Conservation (phyloP, 306 rosid species). For the Vicia villosa region DNA sequence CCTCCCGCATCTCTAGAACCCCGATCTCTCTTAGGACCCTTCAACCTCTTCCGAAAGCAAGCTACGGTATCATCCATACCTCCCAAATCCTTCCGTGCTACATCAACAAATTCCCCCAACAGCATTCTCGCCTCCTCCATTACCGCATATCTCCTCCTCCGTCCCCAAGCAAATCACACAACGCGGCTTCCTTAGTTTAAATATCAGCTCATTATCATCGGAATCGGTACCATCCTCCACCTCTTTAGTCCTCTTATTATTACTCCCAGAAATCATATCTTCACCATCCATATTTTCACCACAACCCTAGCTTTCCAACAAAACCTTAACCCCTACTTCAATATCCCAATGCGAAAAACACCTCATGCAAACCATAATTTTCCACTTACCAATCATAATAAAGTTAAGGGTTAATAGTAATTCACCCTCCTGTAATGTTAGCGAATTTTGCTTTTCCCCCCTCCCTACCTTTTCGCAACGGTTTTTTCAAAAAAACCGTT, state of each 20-base stretch:
- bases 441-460: too few relatives aligned
- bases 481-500: too few relatives aligned
- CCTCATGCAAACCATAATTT: background rate
- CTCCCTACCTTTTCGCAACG: too few relatives aligned
- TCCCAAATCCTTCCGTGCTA: constrained; percentile 56
- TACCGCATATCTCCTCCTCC: constrained; percentile 36
- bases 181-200: constrained; percentile 55
- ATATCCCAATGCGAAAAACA: background rate
- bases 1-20: constrained; percentile 45
- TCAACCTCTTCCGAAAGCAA: constrained; percentile 86
- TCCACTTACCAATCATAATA: background rate
- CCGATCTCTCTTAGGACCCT: constrained; percentile 71
- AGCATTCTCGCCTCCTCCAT: background rate
- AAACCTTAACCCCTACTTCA: background rate
- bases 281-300: constrained; percentile 62
- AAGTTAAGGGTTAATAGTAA: too few relatives aligned
- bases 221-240: constrained; percentile 55
- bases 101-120: background rate
- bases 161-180: constrained; percentile 42
- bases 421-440: too few relatives aligned
- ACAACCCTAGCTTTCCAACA: constrained; percentile 46
- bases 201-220: constrained; percentile 75
- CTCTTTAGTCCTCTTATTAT: constrained; percentile 53
- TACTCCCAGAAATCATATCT: constrained; percentile 52
- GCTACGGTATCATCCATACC: constrained; percentile 96